Evolutionary conservation across 2,329 filamentous ascomycete genomes (phyloP).

Genomic region (Colletotrichum cordylinicola): DNA sequence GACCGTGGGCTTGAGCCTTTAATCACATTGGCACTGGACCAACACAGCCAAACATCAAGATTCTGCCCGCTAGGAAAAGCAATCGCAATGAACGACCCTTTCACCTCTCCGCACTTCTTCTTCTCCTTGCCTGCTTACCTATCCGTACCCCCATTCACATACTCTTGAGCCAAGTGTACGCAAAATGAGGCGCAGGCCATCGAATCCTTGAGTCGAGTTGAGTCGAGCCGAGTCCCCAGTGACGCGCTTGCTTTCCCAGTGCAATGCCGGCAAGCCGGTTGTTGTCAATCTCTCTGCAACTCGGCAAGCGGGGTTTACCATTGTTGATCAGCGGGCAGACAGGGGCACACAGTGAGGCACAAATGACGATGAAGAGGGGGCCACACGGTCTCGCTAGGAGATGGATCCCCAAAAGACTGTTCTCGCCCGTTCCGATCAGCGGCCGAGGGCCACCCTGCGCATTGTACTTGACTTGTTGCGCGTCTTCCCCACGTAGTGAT

Average conservation of each 20-base stretch:
- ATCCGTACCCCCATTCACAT: too few relatives aligned
- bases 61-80: background rate
- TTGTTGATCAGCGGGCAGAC: background rate
- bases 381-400: background rate
- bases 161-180: background rate
- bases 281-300: slow-evolving; percentile 2
- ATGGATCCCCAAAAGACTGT: background rate
- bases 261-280: background rate
- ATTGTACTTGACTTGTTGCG: background rate
- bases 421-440: slow-evolving; percentile 12
- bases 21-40: slow-evolving; percentile 16
- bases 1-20: slow-evolving; percentile 15
- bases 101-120: too few relatives aligned
- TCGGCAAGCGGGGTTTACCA: background rate
- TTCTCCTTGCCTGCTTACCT: too few relatives aligned
- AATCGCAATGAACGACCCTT: background rate
- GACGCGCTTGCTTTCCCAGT: background rate
- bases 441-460: background rate
- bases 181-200: background rate
- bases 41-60: background rate
- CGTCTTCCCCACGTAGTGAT: slow-evolving; percentile 1
- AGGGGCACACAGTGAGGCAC: background rate
- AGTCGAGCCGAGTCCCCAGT: too few relatives aligned
- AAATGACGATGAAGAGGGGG: background rate
- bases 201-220: too few relatives aligned